Evolutionary conservation across 345 rosid genomes (phyloP), one percentile per base, ranked within the genome.

Genomic region (Litchi chinensis): DNA sequence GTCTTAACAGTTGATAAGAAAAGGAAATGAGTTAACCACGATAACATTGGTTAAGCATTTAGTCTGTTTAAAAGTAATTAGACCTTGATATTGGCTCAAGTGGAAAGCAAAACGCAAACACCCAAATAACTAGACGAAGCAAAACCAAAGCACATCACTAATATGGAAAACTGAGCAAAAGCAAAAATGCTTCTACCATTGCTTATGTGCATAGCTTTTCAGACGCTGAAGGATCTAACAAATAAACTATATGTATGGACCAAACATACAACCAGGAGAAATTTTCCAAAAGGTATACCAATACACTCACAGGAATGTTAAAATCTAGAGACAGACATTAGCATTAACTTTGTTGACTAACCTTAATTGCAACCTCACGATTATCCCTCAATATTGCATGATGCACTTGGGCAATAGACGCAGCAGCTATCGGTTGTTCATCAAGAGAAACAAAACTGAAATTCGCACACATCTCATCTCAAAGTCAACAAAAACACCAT

Each of bases 381-480:
- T 75, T 60, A 78, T 92, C 80, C 80, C 83, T 92, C 78, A 92
- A 76, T 43, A 87, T 74, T 1, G 98, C 98, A 70, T 26, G 95
- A 81, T 95, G 98, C 46, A 93, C 98, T 86, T 95, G 98, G 60
- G 97, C 98, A 85, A 95, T 93, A 70, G 98, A 95, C 64, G 98
- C 98, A 74, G 98, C 95, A 81, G 98, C 98, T 71, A 92, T 90
- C 54, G 98, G 94, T 82, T 88, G 90, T 79, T 95, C 97, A 83
- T 91, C 91, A 73, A 95, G 82, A n/a, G 93, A 93, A 77, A 80
- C 76, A 81, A 93, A 95, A 81, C 97, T 94, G 89, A 79, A 72
- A 82, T 62, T 75, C 72, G 13, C 40, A 80, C 40, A 75, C 10
- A 73, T 24, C 54, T 26, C 28, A 26, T 26, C n/a, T n/a, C 28